Conservation (phyloP, 2,329 filamentous ascomycete genomes). For the Neonectria ditissima region DNA sequence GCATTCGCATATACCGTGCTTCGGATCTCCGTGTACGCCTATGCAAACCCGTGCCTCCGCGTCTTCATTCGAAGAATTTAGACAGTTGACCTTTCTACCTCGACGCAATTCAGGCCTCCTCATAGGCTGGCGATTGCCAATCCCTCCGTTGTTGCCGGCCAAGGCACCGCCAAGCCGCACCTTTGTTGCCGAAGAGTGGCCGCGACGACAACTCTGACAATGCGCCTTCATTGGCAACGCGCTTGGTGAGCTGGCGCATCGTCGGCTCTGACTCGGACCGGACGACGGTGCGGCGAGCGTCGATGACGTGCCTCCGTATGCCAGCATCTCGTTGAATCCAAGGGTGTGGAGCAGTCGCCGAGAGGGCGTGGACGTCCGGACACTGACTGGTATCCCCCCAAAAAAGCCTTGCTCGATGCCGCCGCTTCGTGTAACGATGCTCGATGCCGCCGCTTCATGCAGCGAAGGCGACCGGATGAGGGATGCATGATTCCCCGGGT, state of each 20-base stretch:
- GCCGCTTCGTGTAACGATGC: too few relatives aligned
- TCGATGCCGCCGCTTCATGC: too few relatives aligned
- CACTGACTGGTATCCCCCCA: too few relatives aligned
- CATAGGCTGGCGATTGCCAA: not conserved
- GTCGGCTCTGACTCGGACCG: not conserved
- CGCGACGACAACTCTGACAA: not conserved
- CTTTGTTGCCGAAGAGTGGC: not conserved
- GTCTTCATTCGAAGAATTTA: too few relatives aligned
- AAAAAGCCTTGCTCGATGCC: too few relatives aligned
- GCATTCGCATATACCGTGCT: too few relatives aligned
- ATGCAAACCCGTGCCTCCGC: too few relatives aligned
- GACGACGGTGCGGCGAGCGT: not conserved
- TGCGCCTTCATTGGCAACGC: not conserved
- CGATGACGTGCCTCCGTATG: too few relatives aligned
- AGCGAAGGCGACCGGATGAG: too few relatives aligned
- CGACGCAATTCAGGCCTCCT: not conserved
- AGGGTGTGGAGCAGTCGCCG: not conserved
- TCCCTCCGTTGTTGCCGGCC: not conserved
- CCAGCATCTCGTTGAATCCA: not conserved
- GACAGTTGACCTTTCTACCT: not conserved
- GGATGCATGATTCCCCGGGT: too few relatives aligned
- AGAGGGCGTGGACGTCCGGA: not conserved
- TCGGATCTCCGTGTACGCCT: too few relatives aligned
- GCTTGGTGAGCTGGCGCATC: not conserved
- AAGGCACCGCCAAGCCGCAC: not conserved